Evolutionary conservation across 257 asterid species (phyloP).

Genomic region (Scutellaria galericulata): DNA sequence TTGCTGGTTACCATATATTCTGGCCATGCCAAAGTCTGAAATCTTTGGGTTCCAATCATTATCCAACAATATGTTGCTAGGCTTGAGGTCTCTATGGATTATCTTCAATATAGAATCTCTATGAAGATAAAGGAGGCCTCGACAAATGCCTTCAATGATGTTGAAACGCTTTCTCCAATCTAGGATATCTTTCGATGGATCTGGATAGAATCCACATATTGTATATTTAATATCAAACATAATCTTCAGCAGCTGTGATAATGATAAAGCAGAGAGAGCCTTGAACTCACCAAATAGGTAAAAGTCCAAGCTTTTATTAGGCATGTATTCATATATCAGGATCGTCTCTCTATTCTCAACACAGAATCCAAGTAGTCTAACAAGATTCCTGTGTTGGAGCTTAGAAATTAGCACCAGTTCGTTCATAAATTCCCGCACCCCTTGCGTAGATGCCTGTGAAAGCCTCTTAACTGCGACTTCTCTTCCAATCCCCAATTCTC

Average conservation of each 20-base stretch:
- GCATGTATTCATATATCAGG: slow-evolving; percentile 48
- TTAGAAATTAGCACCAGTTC: slow-evolving; percentile 11
- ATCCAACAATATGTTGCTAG: too few relatives aligned
- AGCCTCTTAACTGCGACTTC: slow-evolving; percentile 26
- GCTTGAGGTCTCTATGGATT: too few relatives aligned
- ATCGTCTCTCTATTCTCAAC: slow-evolving; percentile 45
- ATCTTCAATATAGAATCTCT: too few relatives aligned
- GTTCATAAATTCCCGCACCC: slow-evolving; percentile 10
- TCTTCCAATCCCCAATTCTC: neutral
- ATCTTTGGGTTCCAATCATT: slow-evolving; percentile 41
- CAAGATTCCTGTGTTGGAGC: slow-evolving; percentile 22
- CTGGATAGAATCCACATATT: slow-evolving; percentile 13
- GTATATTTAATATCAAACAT: too few relatives aligned
- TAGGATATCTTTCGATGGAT: slow-evolving; percentile 36
- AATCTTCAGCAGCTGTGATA: too few relatives aligned
- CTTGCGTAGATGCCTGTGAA: neutral
- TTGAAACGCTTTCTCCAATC: slow-evolving; percentile 52
- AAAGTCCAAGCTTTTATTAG: slow-evolving; percentile 47
- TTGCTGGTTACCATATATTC: slow-evolving; percentile 49
- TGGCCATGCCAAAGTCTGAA: slow-evolving; percentile 67
- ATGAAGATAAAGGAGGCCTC: too few relatives aligned
- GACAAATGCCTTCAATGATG: neutral
- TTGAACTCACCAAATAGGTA: slow-evolving; percentile 44
- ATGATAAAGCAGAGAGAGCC: too few relatives aligned
- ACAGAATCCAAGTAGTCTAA: slow-evolving; percentile 45